Conservation (phyloP, 192 early-diverging fungal species). For the Backusella tarrabulga region DNA sequence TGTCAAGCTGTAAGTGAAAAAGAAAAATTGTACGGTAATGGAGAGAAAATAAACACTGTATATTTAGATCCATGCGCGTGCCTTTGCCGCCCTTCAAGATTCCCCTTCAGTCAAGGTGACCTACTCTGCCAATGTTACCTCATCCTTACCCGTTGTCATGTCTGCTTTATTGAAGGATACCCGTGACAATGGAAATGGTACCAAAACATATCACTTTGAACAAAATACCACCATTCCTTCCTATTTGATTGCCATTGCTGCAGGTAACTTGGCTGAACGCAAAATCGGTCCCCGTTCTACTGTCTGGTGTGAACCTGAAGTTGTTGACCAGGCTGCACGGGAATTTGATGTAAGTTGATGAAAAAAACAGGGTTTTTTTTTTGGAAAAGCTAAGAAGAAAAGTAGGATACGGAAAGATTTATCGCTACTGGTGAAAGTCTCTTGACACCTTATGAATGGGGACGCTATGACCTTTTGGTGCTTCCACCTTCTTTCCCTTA, state of each 20-base stretch:
- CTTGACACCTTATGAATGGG: slow-evolving; percentile 95
- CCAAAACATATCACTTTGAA: slow-evolving; percentile 73
- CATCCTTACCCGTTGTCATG: slow-evolving; percentile 89
- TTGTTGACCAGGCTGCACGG: slow-evolving; percentile 86
- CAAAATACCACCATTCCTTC: slow-evolving; percentile 90
- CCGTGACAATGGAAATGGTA: slow-evolving; percentile 46
- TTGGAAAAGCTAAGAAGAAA: neutral
- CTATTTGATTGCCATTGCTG: slow-evolving; percentile 92
- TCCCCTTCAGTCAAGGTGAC: slow-evolving; percentile 85
- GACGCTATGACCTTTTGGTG: slow-evolving; percentile 90
- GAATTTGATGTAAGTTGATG: slow-evolving; percentile 71
- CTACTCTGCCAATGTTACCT: slow-evolving; percentile 78
- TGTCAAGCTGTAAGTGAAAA: slow-evolving; percentile 68
- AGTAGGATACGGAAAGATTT: slow-evolving; percentile 59
- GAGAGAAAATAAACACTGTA: neutral
- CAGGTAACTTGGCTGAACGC: slow-evolving; percentile 83
- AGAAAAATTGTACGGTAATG: neutral
- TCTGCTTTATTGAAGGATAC: slow-evolving; percentile 75
- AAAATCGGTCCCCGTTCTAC: slow-evolving; percentile 87
- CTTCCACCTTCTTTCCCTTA: slow-evolving; percentile 88
- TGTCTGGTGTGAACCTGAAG: slow-evolving; percentile 96
- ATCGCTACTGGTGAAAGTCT: slow-evolving; percentile 65
- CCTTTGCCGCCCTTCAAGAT: slow-evolving; percentile 88
- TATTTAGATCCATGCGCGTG: slow-evolving; percentile 82
- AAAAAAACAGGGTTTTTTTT: neutral